Base-by-base conservation (phyloP, 345 rosid species). In the Psidium guajava region DNA sequence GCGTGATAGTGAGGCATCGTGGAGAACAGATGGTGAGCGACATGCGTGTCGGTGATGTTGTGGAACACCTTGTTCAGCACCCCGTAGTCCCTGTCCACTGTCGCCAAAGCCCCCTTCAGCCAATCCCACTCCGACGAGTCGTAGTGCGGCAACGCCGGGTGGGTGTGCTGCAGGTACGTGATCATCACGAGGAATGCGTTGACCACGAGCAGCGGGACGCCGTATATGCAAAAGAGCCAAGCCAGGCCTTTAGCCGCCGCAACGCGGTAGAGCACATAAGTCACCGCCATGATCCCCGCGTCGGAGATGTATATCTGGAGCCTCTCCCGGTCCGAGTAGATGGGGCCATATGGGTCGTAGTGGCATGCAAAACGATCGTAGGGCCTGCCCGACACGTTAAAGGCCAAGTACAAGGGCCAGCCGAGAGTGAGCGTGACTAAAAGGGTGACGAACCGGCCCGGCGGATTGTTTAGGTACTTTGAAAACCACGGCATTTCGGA, bases 1-100 rank as follows among this genome's bases (percentile, higher is more conserved):
- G 94, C 93, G 55, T 92, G 90, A 64, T 94, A 92, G 84, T 94
- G 96, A 6, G 96, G 96, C 91, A 93, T 91, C 69, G 94, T 92
- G 8, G 95, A 91, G 90, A 92, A 91, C 64, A 93, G 89, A 64
- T 93, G 96, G 86, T 93, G 96, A 6, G 92, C 90, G 11, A 92
- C 94, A 44, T 93, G 96, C 0, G 96, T 92, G 81, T 92, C 94
- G 4, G 95, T 91, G 61, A 91, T 90, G 87, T 92, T 87, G 85
- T 93, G 96, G 87, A 92, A 91, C 21, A 93, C 91, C 87, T 89
- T 92, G 86, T 91, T 93, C 86, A 93, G 56, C 25, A 92, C 82
- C 6, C 96, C 96, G 36, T 91, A 93, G 80, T 92, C 94, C 73
- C 94, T 85, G 88, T 92, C 96, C 16, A 86, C 91, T 2, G 96